Evolutionary conservation across 441 rosid species (phyloP).

Genomic region (Sinapis alba): DNA sequence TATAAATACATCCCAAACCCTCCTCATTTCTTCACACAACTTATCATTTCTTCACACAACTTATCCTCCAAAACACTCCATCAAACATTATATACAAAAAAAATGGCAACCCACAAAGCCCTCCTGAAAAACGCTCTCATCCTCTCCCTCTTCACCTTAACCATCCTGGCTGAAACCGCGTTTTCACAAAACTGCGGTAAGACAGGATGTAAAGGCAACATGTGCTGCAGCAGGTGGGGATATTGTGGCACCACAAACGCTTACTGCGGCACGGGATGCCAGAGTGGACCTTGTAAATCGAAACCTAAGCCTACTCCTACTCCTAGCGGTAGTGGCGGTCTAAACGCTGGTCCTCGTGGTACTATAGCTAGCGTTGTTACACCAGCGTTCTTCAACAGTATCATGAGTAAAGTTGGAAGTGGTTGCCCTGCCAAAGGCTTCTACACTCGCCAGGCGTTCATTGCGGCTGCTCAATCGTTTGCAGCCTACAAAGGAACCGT

Average conservation of each 20-base stretch:
- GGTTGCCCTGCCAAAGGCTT: slow-evolving; percentile 61
- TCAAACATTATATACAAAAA: background rate
- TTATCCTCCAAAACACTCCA: slow-evolving; percentile 17
- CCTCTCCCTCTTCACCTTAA: slow-evolving; percentile 13
- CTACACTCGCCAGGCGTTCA: slow-evolving; percentile 56
- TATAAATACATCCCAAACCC: slow-evolving; percentile 22
- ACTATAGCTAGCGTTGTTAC: slow-evolving; percentile 53
- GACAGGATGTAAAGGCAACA: slow-evolving; percentile 30
- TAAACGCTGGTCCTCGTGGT: slow-evolving; percentile 41
- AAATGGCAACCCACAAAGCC: slow-evolving; percentile 22
- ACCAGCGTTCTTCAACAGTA: slow-evolving; percentile 54
- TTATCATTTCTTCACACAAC: slow-evolving; percentile 24
- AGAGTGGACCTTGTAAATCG: slow-evolving; percentile 52
- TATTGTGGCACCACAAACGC: slow-evolving; percentile 37
- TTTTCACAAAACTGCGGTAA: slow-evolving; percentile 35
- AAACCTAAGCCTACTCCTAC: slow-evolving; percentile 39
- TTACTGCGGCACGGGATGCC: slow-evolving; percentile 52
- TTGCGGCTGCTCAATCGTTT: slow-evolving; percentile 46
- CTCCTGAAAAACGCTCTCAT: slow-evolving; percentile 9
- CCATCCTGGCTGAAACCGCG: slow-evolving; percentile 24
- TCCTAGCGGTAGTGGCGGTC: slow-evolving; percentile 26
- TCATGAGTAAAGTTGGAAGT: slow-evolving; percentile 46
- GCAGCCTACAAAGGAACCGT: slow-evolving; percentile 48
- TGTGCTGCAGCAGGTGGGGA: slow-evolving; percentile 40
- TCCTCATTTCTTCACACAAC: slow-evolving; percentile 16